Evolutionary conservation across 1,284 basidiomycete genomes (phyloP), one percentile per base, ranked within the genome.

Genomic region (Ustilago tritici): DNA sequence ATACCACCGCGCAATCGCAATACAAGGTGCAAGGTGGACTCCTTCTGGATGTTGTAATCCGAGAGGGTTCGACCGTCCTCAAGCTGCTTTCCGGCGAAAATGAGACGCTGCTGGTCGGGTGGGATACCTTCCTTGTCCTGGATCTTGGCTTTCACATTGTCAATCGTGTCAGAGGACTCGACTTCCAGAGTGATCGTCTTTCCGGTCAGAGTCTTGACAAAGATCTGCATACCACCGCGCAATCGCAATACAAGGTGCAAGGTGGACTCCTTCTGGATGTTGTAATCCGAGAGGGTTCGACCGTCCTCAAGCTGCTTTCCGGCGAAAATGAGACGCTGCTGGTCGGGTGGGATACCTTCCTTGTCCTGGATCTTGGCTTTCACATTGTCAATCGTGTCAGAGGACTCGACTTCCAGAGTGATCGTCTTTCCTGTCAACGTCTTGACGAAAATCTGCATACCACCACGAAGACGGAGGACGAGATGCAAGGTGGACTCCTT

Each of bases 351-450:
- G 62, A 85, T 86, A 59, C 85, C 85, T 56, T 86, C 85, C 68
- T 85, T 84, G 75, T 85, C 84, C 64, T 85, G 83, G 63, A 86
- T 50, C 87, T 84, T 84, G 46, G 78, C 80, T 70, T 84, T 83
- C 54, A 84, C 79, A 90, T 96, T 96, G 90, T 98, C 95, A 88
- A 98, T 95, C 78, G 95, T 95, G 89, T 96, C 94, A 70, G 92
- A 69, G 89, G 90, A 87, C 88, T 96, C 94, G 81, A 96, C 95
- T 91, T 93, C 87, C 90, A 94, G 66, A 84, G 95, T 96, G 90
- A 97, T 96, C 81, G 95, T 97, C 90, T 98, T 98, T 87, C 96
- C 95, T 89, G 95, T 98, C 81, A 98, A 93, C 90, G 93, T 85
- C 81, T 86, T 86, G 81, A 86, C 84, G 50, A 86, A 85, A 54